Evolutionary conservation across 1,284 basidiomycete species (phyloP), one percentile per base, ranked within the genome.

Genomic region (Marasmius oreades): DNA sequence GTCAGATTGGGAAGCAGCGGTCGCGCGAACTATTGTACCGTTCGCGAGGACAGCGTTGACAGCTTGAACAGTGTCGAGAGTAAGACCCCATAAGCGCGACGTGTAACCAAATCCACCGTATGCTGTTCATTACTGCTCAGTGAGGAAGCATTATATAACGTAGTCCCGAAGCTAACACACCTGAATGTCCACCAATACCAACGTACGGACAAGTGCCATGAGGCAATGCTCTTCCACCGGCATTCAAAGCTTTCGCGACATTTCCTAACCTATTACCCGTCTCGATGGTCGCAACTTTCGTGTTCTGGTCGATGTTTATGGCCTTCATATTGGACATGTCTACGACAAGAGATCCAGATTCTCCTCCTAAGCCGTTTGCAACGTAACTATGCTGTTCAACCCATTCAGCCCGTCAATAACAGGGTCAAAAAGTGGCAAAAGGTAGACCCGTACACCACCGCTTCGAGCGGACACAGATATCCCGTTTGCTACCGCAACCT

Each of bases 181-280:
- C 57, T 8, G 59, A 50, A 59, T 70, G 69, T 18, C 68, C 68
- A 5, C 68, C 68, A 20, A 62, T 52, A 51, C 66, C 55, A 6
- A 67, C 69, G 54, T 67, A 66, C 3, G 69, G 65, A 57, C 69
- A 55, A 59, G 66, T 65, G 11, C 69, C 69, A 45, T 70, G 68
- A 6, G 69, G 64, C 20, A 71, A 31, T 1, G 68, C 69, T n/a
- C 67, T 62, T 39, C 68, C 69, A 23, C 61, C 46, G 14, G 62
- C 57, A 52, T 64, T 66, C 34, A 71, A 59, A 16, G 56, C 56
- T 33, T 58, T 52, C 18, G 66, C 69, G n/a, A 70, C 55, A 46
- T 66, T 64, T 22, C 69, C 69, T 26, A 70, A 56, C 11, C 64
- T 59, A 33, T 63, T 60, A 8, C 68, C 69, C 1, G 67, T 64